These are phyloP conservation scores for Cicer yamashitae DNA, from an alignment of 306 rosid genomes.

Conservation along the genomic window DNA sequence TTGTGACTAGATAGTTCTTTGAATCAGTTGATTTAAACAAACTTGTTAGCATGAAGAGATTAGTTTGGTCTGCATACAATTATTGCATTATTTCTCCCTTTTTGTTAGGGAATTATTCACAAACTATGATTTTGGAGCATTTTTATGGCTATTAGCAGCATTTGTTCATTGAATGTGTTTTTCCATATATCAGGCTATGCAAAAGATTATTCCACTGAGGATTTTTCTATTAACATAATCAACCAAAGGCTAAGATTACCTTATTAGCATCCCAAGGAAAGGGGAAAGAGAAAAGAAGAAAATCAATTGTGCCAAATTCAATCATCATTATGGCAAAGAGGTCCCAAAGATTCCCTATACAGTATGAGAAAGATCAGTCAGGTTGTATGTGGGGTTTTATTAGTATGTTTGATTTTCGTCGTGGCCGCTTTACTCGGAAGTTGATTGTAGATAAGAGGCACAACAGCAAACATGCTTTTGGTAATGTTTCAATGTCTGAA, in stretches of 20 bases:
- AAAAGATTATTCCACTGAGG: constrained; percentile 44
- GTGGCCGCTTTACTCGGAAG: constrained; percentile 72
- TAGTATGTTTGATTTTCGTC: constrained; percentile 89
- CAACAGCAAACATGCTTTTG: constrained; percentile 59
- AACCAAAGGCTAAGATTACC: constrained; percentile 32
- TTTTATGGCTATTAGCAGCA: constrained; percentile 14
- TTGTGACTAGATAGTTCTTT: not conserved
- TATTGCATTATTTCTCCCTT: not conserved
- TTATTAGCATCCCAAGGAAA: constrained; percentile 31
- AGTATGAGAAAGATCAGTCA: constrained; percentile 75
- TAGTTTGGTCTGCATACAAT: constrained; percentile 28
- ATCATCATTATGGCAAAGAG: constrained; percentile 66
- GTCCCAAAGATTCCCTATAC: constrained; percentile 67
- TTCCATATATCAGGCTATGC: constrained; percentile 48
- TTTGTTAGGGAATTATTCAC: constrained; percentile 12
- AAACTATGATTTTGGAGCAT: constrained; percentile 1
- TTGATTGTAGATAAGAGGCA: constrained; percentile 75
- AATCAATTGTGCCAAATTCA: constrained; percentile 30
- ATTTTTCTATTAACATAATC: constrained; percentile 38
- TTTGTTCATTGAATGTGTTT: constrained; percentile 46
- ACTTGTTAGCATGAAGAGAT: constrained; percentile 28
- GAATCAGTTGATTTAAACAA: constrained; percentile 26
- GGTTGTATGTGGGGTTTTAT: constrained; percentile 98
- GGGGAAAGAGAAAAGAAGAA: constrained; percentile 25
- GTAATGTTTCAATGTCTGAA: constrained; percentile 47